These are phyloP conservation scores for Whalleya microplaca DNA, from an alignment of 2,329 filamentous ascomycete genomes.

Conservation along the genomic window DNA sequence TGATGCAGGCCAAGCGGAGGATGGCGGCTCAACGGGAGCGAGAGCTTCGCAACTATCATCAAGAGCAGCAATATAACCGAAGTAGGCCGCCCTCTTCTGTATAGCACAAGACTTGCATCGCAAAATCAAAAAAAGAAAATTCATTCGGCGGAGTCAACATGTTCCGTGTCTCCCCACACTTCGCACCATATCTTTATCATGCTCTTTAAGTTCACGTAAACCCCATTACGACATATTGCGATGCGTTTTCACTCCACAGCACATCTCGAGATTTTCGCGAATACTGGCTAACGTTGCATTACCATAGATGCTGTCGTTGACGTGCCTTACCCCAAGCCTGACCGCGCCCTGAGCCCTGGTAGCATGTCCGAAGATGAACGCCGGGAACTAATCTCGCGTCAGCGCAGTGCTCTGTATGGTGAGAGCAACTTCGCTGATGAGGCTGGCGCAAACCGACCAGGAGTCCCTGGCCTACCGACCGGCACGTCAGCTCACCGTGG, in stretches of 20 bases:
- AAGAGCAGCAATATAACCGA: conserved; percentile 99
- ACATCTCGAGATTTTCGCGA: conserved; percentile 18
- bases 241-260: conserved; percentile 28
- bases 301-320: conserved; percentile 57
- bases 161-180: conserved; percentile 31
- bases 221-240: conserved; percentile 25
- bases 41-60: conserved; percentile 99
- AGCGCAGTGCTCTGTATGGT: conserved; percentile 92
- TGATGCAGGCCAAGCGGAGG: conserved; percentile 98
- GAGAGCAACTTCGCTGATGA: conserved; percentile 70
- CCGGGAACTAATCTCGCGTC: conserved; percentile 91
- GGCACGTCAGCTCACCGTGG: conserved; percentile 70
- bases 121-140: conserved; percentile 43
- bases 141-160: conserved; percentile 34
- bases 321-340: conserved; percentile 67
- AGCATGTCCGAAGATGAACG: conserved; percentile 93
- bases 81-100: conserved; percentile 85
- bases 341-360: conserved; percentile 82
- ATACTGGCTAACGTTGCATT: conserved; percentile 42
- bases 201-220: conserved; percentile 37
- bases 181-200: conserved; percentile 31
- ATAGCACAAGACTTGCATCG: conserved; percentile 60
- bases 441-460: conserved; percentile 62
- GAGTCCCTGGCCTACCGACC: conserved; percentile 67
- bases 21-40: conserved; percentile 99